phyloP scores from a whole-genome alignment of 352 stramenopile species.

The Phytophthora pinifolia region DNA sequence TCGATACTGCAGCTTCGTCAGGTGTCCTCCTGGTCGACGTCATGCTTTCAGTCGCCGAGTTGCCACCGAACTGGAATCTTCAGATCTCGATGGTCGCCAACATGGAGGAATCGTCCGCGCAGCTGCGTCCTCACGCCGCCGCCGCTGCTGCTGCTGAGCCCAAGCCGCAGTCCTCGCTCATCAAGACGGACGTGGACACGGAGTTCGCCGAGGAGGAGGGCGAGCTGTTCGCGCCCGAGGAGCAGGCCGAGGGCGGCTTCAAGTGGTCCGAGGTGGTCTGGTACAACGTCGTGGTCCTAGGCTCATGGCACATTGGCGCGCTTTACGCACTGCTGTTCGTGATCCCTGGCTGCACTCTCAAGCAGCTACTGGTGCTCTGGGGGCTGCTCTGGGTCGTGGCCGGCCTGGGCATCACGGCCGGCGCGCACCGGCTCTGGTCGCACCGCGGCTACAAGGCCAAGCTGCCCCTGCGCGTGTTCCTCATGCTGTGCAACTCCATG shows the following conservation, averaged over 20 bases:
- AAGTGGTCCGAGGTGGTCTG: conserved; percentile 79
- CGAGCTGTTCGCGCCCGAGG: conserved; percentile 36
- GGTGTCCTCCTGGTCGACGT: not conserved
- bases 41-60: conserved; percentile 21
- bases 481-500: conserved; percentile 99
- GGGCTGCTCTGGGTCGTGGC: conserved; percentile 64
- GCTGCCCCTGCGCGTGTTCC: conserved; percentile 88
- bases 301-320: conserved; percentile 68
- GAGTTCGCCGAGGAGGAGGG: conserved; percentile 45
- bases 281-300: conserved; percentile 80
- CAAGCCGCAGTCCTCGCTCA: conserved; percentile 2
- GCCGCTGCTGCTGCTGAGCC: not conserved
- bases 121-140: conserved; percentile 8
- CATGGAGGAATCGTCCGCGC: conserved; percentile 4
- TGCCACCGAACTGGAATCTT: conserved; percentile 9
- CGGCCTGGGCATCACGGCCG: conserved; percentile 97
- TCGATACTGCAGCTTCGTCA: no score
- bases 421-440: conserved; percentile 96
- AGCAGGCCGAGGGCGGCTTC: conserved; percentile 39
- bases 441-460: conserved; percentile 96
- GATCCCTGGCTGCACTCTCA: conserved; percentile 43
- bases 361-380: conserved; percentile 67
- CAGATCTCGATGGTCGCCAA: conserved; percentile 6
- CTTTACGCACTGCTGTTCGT: conserved; percentile 74
- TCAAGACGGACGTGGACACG: conserved; percentile 21